Conservation (phyloP, 2,329 filamentous ascomycete genomes). For the Venturia aucupariae region DNA sequence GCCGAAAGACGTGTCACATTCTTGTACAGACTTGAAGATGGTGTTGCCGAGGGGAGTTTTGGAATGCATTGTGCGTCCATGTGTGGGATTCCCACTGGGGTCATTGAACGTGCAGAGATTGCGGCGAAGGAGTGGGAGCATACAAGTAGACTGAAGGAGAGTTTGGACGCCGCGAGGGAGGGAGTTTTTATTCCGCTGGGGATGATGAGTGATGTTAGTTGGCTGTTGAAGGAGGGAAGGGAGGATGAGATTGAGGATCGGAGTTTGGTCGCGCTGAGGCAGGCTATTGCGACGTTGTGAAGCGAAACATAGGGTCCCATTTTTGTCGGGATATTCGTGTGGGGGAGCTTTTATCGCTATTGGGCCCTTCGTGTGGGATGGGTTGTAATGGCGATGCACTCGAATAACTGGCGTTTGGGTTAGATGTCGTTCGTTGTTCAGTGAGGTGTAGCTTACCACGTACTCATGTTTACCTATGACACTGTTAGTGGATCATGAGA, state of each 20-base stretch:
- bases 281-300: constrained; percentile 46
- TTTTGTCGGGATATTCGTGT: not conserved
- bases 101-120: constrained; percentile 79
- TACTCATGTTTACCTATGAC: no score
- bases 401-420: not conserved
- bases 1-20: constrained; percentile 83
- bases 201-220: constrained; percentile 77
- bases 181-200: constrained; percentile 72
- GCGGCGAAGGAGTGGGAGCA: constrained; percentile 93
- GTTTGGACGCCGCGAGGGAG: constrained; percentile 76
- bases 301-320: no score
- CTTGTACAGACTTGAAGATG: constrained; percentile 85
- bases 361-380: not conserved
- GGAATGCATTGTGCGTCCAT: constrained; percentile 99
- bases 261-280: constrained; percentile 47
- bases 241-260: constrained; percentile 35
- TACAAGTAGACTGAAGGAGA: constrained; percentile 82
- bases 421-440: not conserved
- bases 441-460: no score
- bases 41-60: constrained; percentile 91
- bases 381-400: not conserved
- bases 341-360: not conserved
- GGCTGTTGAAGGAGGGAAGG: constrained; percentile 54
- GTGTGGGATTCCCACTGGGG: constrained; percentile 79
- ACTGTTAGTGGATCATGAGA: no score